Evolutionary conservation across 83 land plant genomes (phyloP).

Genomic region (Diphasiastrum complanatum): DNA sequence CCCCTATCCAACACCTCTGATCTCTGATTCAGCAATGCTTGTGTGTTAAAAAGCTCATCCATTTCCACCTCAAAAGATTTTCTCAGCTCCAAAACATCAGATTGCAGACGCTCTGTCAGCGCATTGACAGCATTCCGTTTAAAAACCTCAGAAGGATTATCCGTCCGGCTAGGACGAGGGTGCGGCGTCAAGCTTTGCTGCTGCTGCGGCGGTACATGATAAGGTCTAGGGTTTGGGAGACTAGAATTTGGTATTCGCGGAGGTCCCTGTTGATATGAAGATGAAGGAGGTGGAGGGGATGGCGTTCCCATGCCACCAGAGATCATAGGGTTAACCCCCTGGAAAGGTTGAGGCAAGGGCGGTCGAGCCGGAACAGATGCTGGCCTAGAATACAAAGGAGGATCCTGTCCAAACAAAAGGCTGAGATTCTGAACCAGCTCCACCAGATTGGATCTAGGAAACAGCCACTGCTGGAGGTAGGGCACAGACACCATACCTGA

Average conservation of each 20-base stretch:
- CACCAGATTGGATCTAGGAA: conserved; percentile 76
- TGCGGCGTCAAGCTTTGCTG: conserved; percentile 18
- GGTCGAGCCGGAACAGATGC: conserved; percentile 20
- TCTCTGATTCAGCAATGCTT: conserved; percentile 54
- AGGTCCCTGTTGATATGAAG: conserved; percentile 12
- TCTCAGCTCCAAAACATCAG: conserved; percentile 54
- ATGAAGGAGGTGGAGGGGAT: conserved; percentile 13
- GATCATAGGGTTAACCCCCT: conserved; percentile 7
- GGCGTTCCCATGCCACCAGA: conserved; percentile 1
- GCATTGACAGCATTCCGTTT: conserved; percentile 51
- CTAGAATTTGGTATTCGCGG: conserved; percentile 14
- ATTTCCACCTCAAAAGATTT: conserved; percentile 60
- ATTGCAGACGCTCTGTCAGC: conserved; percentile 44
- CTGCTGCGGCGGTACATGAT: conserved; percentile 9
- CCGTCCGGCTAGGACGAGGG: conserved; percentile 29
- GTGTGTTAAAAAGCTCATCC: conserved; percentile 60
- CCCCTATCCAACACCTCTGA: conserved; percentile 50
- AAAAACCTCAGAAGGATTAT: conserved; percentile 60
- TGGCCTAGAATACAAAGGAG: conserved; percentile 76
- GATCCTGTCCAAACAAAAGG: conserved; percentile 57
- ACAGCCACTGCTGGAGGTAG: conserved; percentile 73
- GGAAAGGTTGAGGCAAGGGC: conserved; percentile 6
- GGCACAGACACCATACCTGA: conserved; percentile 69
- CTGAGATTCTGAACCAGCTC: conserved; percentile 63
- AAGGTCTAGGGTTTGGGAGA: conserved; percentile 11